Evolutionary conservation across 306 rosid genomes (phyloP).

Genomic region (Astragalus membranaceus): DNA sequence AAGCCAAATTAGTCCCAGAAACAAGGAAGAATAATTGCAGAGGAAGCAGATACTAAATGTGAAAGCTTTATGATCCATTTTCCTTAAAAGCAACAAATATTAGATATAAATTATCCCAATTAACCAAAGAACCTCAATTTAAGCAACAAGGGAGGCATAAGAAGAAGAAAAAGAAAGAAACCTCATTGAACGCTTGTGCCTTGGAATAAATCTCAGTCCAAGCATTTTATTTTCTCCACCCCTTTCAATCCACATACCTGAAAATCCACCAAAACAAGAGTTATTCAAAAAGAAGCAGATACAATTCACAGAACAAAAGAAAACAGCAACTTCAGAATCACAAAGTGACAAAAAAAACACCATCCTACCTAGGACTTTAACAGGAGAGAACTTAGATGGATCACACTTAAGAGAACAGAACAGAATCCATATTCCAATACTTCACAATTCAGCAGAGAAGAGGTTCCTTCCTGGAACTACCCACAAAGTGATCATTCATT

Average conservation of each 20-base stretch:
- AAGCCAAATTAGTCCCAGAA: slow-evolving; percentile 14
- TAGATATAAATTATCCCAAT: slow-evolving; percentile 9
- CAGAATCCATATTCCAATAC: slow-evolving; percentile 26
- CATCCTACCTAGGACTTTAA: slow-evolving; percentile 34
- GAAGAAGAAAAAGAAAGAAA: slow-evolving; percentile 18
- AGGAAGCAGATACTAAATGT: too few species aligned
- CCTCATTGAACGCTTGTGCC: slow-evolving; percentile 84
- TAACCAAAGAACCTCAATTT: slow-evolving; percentile 23
- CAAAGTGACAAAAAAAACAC: slow-evolving; percentile 12
- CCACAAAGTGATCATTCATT: slow-evolving; percentile 42
- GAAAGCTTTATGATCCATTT: too few species aligned
- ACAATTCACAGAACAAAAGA: background rate
- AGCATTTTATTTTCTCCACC: slow-evolving; percentile 40
- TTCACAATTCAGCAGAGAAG: slow-evolving; percentile 27
- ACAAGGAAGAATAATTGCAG: background rate
- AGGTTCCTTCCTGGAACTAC: slow-evolving; percentile 32
- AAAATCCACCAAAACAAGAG: slow-evolving; percentile 30
- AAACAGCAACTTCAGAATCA: background rate
- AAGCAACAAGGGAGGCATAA: slow-evolving; percentile 9
- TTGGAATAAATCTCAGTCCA: slow-evolving; percentile 48
- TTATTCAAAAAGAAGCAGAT: too few species aligned
- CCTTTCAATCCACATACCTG: slow-evolving; percentile 55
- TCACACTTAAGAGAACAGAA: slow-evolving; percentile 17
- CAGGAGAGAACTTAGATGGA: slow-evolving; percentile 21
- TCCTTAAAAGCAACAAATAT: background rate